phyloP scores from a whole-genome alignment of 768 basidiomycete species.

The Lactifluus echinatus region DNA sequence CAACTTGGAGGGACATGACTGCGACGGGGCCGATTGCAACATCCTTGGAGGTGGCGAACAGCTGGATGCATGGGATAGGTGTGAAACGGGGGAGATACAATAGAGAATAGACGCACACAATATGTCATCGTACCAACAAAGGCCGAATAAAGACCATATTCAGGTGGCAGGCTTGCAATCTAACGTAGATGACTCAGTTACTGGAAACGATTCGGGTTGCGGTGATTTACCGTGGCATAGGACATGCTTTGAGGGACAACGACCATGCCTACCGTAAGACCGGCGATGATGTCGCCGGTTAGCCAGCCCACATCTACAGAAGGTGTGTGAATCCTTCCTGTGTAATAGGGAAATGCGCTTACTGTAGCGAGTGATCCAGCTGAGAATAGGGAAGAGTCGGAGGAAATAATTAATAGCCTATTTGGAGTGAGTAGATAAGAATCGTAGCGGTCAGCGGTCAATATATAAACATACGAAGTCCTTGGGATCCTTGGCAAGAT shows the following conservation, averaged over 20 bases:
- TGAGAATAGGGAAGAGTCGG: constrained; percentile 74
- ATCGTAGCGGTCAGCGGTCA: not conserved
- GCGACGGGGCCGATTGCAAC: constrained; percentile 99
- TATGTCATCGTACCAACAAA: constrained; percentile 84
- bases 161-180: constrained; percentile 75
- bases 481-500: constrained; percentile 37
- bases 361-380: constrained; percentile 88
- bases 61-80: constrained; percentile 32
- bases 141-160: constrained; percentile 92
- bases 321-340: not conserved
- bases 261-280: constrained; percentile 90
- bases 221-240: constrained; percentile 53
- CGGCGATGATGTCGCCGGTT: constrained; percentile 81
- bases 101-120: constrained; percentile 44
- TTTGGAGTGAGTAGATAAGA: not conserved
- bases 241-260: constrained; percentile 93
- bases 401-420: constrained; percentile 58
- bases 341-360: constrained; percentile 22
- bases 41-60: constrained; percentile 97
- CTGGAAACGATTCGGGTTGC: not conserved
- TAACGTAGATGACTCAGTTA: constrained; percentile 23
- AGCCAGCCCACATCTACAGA: constrained; percentile 53
- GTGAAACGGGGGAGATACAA: not conserved
- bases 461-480: constrained; percentile 35
- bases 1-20: constrained; percentile 88